phyloP scores from a whole-genome alignment of 805 yeast species.

The Kodamaea laetipori region DNA sequence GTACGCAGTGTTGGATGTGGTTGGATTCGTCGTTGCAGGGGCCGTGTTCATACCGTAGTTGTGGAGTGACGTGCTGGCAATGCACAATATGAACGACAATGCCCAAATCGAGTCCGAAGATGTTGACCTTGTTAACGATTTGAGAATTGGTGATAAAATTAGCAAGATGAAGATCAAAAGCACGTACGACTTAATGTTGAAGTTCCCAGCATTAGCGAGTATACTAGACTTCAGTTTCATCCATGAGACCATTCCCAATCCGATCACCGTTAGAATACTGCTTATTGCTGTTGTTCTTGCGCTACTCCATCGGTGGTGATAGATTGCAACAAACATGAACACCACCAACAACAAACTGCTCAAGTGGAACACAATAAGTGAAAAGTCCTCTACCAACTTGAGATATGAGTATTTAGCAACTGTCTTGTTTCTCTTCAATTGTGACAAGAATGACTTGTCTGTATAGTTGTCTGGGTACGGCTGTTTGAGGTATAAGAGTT shows the following conservation, averaged over 20 bases:
- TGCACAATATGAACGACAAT: conserved; percentile 73
- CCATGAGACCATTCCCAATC: conserved; percentile 26
- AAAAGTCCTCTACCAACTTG: conserved; percentile 70
- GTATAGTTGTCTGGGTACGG: conserved; percentile 92
- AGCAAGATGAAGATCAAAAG: conserved; percentile 70
- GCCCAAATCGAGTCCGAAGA: conserved; percentile 97
- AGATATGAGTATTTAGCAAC: conserved; percentile 66
- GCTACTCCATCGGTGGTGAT: conserved; percentile 53
- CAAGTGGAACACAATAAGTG: conserved; percentile 66
- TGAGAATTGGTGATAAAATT: conserved; percentile 85
- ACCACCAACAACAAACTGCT: conserved; percentile 64
- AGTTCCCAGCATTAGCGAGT: conserved; percentile 10
- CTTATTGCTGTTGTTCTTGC: conserved; percentile 37
- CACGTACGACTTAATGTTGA: conserved; percentile 58
- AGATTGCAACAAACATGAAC: conserved; percentile 66
- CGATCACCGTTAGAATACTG: conserved; percentile 31
- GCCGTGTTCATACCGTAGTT: conserved; percentile 62
- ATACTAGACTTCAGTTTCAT: conserved; percentile 21
- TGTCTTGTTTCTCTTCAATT: conserved; percentile 72
- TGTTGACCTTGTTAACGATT: conserved; percentile 84
- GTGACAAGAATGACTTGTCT: conserved; percentile 77
- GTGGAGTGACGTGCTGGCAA: conserved; percentile 66
- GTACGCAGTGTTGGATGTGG: conserved; percentile 20
- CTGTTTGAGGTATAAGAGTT: conserved; percentile 81
- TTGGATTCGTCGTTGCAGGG: conserved; percentile 10